Conservation (phyloP, 257 asterid genomes). For the Jasminum sambac region DNA sequence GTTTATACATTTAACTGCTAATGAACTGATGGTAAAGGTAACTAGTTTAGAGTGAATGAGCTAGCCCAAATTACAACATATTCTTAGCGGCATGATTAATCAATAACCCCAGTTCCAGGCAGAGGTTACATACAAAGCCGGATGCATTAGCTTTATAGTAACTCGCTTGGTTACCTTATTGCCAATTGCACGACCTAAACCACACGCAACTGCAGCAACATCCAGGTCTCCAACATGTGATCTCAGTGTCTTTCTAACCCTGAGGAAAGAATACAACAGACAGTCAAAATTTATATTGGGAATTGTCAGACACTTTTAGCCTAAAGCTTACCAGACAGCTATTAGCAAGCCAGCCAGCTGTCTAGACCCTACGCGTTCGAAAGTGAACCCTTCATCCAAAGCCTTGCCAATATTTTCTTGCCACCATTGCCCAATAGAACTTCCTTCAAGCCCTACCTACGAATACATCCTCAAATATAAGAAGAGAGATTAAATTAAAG, state of each 20-base stretch:
- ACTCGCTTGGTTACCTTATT: slow-evolving; percentile 61
- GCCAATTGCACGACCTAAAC: slow-evolving; percentile 94
- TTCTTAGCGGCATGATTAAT: not conserved
- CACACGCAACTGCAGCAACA: slow-evolving; percentile 91
- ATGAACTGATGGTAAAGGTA: not conserved
- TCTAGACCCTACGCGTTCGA: slow-evolving; percentile 90
- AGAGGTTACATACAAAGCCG: not conserved
- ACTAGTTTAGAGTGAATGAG: not conserved
- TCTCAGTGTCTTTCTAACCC: slow-evolving; percentile 83
- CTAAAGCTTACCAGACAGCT: slow-evolving; percentile 67
- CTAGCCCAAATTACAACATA: not conserved
- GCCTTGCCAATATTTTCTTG: slow-evolving; percentile 84
- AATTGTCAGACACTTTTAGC: not conserved
- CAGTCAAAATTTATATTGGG: slow-evolving; percentile 3
- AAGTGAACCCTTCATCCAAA: slow-evolving; percentile 71
- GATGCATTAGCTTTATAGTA: not conserved
- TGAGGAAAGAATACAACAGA: slow-evolving; percentile 26
- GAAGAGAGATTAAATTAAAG: not conserved
- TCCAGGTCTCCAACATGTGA: slow-evolving; percentile 87
- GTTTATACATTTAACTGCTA: not conserved
- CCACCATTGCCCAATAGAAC: slow-evolving; percentile 97
- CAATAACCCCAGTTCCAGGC: not conserved
- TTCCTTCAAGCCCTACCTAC: slow-evolving; percentile 99
- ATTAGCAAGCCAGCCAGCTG: slow-evolving; percentile 93
- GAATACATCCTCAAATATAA: slow-evolving; percentile 21